These are phyloP conservation scores for Pyrrhoderma noxium DNA, from an alignment of 1,284 basidiomycete species.

Conservation along the genomic window DNA sequence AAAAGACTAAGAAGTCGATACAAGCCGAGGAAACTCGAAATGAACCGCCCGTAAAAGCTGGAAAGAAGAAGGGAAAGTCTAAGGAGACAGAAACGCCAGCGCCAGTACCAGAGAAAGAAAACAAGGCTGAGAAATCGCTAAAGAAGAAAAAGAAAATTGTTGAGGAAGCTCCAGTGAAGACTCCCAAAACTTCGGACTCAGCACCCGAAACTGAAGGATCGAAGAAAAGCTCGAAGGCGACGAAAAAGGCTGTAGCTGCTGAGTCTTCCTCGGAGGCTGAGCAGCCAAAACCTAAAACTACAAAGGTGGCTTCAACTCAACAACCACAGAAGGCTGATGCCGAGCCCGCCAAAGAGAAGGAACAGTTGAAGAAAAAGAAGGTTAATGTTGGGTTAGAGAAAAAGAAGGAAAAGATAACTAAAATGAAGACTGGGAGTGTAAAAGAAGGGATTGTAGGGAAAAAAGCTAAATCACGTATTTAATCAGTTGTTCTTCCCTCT, in stretches of 20 bases:
- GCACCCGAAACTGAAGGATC: neutral
- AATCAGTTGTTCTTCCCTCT: slow-evolving; percentile 4
- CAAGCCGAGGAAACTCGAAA: neutral
- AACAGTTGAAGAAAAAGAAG: slow-evolving; percentile 47
- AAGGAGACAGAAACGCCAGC: slow-evolving; percentile 28
- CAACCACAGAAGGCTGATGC: neutral
- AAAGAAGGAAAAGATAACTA: slow-evolving; percentile 52
- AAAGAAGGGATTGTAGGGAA: slow-evolving; percentile 47
- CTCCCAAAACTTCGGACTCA: neutral
- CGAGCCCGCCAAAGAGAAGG: slow-evolving; percentile 6
- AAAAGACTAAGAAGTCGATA: slow-evolving; percentile 18
- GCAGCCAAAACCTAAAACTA: neutral
- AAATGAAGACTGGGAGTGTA: slow-evolving; percentile 36
- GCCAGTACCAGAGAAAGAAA: neutral
- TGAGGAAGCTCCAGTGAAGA: neutral
- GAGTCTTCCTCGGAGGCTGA: slow-evolving; percentile 2
- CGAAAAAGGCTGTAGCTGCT: slow-evolving; percentile 18
- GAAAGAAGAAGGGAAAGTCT: slow-evolving; percentile 28
- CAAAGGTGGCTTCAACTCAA: neutral
- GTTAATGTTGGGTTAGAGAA: slow-evolving; percentile 38
- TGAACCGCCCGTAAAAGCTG: neutral
- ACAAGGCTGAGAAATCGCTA: neutral
- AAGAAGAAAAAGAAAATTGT: neutral
- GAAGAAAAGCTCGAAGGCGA: slow-evolving; percentile 1
- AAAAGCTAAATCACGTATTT: slow-evolving; percentile 7